Evolutionary conservation across 2,329 filamentous ascomycete genomes (phyloP).

Genomic region (Penicillium sp.): DNA sequence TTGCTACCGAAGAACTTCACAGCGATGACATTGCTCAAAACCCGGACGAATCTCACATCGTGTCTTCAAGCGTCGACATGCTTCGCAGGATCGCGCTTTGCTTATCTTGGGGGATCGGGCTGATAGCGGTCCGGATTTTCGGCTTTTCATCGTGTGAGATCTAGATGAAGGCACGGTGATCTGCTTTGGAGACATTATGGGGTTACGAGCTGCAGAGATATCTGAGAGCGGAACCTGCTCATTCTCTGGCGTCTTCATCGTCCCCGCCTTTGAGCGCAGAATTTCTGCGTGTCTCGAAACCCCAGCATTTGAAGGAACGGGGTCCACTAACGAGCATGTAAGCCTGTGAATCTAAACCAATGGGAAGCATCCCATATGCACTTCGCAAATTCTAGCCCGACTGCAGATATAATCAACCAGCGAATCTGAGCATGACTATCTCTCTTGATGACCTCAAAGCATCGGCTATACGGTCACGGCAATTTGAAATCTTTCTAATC

Average conservation of each 20-base stretch:
- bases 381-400: too few relatives aligned
- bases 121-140: neutral
- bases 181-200: neutral
- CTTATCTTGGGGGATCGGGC: neutral
- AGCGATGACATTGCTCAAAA: constrained; percentile 15
- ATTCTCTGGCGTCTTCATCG: neutral
- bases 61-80: constrained; percentile 21
- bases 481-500: neutral
- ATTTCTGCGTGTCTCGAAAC: neutral
- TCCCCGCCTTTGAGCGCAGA: neutral
- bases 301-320: neutral
- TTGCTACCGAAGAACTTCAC: constrained; percentile 10
- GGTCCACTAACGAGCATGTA: neutral
- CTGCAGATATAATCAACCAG: too few relatives aligned
- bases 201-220: neutral
- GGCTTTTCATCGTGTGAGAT: neutral
- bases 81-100: constrained; percentile 16
- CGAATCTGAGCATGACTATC: too few relatives aligned
- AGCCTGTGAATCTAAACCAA: neutral
- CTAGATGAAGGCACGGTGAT: neutral
- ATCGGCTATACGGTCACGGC: neutral
- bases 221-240: neutral
- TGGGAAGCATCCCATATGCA: neutral
- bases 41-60: constrained; percentile 14
- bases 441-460: too few relatives aligned